These are phyloP conservation scores for Fraxinus baroniana DNA, from an alignment of 305 asterid genomes.

Conservation along the genomic window DNA sequence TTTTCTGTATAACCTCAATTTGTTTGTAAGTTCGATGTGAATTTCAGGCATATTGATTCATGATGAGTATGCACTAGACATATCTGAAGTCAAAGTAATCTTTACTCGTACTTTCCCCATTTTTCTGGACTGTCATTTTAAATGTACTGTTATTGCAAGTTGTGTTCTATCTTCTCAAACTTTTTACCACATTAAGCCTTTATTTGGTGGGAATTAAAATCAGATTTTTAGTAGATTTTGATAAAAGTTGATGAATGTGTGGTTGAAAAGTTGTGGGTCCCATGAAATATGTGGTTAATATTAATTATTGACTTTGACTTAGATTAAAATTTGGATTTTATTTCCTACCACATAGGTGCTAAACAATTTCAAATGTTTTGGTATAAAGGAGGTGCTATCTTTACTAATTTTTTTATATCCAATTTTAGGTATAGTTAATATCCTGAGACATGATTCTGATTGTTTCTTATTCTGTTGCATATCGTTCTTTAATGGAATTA, in stretches of 20 bases:
- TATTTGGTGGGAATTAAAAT: not conserved
- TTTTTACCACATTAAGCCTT: not conserved
- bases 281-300: not conserved
- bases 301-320: not conserved
- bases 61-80: not conserved
- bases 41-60: not conserved
- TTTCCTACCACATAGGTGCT: not conserved
- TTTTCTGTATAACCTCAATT: not conserved
- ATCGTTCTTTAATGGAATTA: constrained; percentile 6
- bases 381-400: not conserved
- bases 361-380: not conserved
- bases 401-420: not conserved
- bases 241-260: not conserved
- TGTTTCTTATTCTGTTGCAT: constrained; percentile 4
- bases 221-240: not conserved
- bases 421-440: not conserved
- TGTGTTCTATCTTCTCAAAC: not conserved
- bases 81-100: not conserved
- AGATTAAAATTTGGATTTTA: not conserved
- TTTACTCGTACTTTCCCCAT: not conserved
- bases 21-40: not conserved
- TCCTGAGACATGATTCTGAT: constrained; percentile 10
- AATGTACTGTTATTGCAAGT: not conserved
- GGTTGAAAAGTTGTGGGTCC: not conserved
- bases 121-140: not conserved